Percentiles rank a stretch among this genome's conserved stretches.
Conservation (phyloP, 2,329 filamentous ascomycete species). For the Beauveria sp. region DNA sequence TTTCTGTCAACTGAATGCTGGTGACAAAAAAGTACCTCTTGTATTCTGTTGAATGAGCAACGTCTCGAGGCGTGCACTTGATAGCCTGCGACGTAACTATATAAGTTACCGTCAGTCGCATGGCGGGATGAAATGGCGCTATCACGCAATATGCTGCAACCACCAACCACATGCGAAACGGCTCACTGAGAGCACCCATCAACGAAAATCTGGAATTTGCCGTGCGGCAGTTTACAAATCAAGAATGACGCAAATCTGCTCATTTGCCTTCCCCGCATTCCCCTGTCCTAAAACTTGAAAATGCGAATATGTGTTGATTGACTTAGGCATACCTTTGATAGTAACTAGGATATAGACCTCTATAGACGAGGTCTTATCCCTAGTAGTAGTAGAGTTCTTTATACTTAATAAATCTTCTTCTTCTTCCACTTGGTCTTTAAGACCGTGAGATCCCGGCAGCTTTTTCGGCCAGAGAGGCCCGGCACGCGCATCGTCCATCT, state of each 20-base stretch:
- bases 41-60: no score
- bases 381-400: no score
- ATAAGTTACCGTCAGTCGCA: background rate
- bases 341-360: no score
- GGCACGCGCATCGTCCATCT: background rate
- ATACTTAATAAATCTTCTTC: no score
- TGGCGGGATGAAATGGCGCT: conserved; percentile 7
- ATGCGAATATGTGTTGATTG: background rate
- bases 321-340: no score
- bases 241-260: background rate
- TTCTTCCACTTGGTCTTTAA: no score
- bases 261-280: background rate
- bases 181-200: background rate
- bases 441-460: background rate
- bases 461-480: no score
- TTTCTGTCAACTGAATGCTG: background rate
- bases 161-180: background rate
- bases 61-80: background rate
- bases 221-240: background rate
- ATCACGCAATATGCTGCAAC: conserved; percentile 7
- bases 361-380: no score
- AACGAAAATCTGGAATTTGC: background rate
- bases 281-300: background rate
- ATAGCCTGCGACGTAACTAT: background rate
- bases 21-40: no score